Evolutionary conservation across 192 early-diverging fungal species (phyloP), one percentile per base, ranked within the genome.

Genomic region (Rhizophlyctis rosea): DNA sequence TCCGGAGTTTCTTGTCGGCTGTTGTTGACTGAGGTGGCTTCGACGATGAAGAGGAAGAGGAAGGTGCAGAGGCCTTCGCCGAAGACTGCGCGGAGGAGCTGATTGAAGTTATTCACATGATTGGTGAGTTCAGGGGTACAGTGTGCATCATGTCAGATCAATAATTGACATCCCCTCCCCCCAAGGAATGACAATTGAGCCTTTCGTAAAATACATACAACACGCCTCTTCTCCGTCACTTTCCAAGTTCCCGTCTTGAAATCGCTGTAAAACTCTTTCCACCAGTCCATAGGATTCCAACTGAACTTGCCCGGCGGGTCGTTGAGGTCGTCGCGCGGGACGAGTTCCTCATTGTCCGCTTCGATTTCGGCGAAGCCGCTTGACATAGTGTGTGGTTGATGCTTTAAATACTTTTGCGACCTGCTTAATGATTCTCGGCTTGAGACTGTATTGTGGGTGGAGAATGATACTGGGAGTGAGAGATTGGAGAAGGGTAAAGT

Each of bases 31-130:
- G 70, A 34, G 4, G 71, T 74, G 21, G 82, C 76, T 63, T 75
- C 73, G 25, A 81, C 82, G 27, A 76, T 72, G 64, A 85, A 85
- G 18, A 85, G 61, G 72, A 85, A 85, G 3, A 85, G 66, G 65
- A 85, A 85, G 1, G 83, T 83, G 34, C 74, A 73, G 34, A 85
- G 72, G 27, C 78, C 78, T 69, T 85, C 83, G 52, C 83, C 83
- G 49, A 75, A 69, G 2, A 85, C 72, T 14, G 83, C 83, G 28
- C 81, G 65, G 14, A 85, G 44, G 5, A 85, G 66, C 83, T 85
- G 51, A 13, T 14, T 30, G 30, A 33, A 25, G 24, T 13, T 11
- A 24, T 21, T 34, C 3, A 64, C 33, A 50, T 4, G 63, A 3
- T 62, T 27, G 9, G 59, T 4, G 53, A 54, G 30, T 3, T 54